A percentile compares a stretch with the other conserved stretches of the same genome.
Conservation (phyloP, 768 basidiomycete genomes). For the Hypholoma sublateritium region DNA sequence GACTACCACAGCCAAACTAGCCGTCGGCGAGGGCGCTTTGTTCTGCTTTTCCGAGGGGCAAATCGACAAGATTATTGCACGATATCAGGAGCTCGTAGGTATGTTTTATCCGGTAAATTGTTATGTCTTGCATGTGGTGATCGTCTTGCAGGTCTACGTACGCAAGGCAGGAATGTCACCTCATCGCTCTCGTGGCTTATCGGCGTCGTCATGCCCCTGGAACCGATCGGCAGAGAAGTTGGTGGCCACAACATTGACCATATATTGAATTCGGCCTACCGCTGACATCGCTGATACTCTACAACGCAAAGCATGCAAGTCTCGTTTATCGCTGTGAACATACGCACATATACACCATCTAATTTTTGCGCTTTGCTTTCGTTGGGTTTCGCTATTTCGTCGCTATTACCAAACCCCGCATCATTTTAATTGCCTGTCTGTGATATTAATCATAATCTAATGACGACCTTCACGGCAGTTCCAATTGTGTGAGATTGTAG, state of each 20-base stretch:
- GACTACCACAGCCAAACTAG: conserved; percentile 24
- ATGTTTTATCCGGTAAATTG: conserved; percentile 6
- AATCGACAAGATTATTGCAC: conserved; percentile 36
- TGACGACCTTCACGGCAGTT: too few relatives aligned
- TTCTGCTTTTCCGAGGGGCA: conserved; percentile 37
- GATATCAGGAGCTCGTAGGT: conserved; percentile 39
- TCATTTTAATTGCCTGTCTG: too few relatives aligned
- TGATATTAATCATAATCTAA: too few relatives aligned
- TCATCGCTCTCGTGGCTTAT: conserved; percentile 41
- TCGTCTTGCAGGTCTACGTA: conserved; percentile 24
- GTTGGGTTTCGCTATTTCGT: too few relatives aligned
- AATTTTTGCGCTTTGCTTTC: too few relatives aligned
- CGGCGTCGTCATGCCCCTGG: conserved; percentile 44
- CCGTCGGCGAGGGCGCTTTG: conserved; percentile 27
- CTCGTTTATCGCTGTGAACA: not conserved
- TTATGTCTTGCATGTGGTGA: not conserved
- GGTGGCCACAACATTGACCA: conserved; percentile 30
- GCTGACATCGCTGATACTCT: not conserved
- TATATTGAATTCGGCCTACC: not conserved
- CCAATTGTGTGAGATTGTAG: too few relatives aligned
- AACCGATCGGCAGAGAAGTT: conserved; percentile 27
- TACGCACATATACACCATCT: too few relatives aligned
- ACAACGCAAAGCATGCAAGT: not conserved
- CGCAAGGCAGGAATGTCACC: conserved; percentile 27
- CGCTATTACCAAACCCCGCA: too few relatives aligned